Evolutionary conservation across 805 yeast species (phyloP).

Genomic region (Maudiozyma barnettii): DNA sequence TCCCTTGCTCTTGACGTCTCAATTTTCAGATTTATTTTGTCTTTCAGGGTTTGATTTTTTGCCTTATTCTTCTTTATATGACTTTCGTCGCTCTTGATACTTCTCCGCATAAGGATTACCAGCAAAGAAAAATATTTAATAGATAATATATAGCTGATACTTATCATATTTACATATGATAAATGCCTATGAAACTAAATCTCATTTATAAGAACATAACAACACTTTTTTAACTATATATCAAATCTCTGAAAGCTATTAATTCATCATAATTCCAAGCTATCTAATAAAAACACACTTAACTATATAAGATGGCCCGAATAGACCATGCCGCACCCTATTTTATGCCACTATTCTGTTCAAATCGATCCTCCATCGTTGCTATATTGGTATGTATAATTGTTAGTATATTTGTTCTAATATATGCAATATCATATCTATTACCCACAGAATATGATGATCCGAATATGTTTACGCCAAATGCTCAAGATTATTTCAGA

Average conservation of each 20-base stretch:
- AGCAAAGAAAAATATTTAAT: too few species aligned
- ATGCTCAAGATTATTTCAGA: constrained; percentile 32
- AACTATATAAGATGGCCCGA: constrained; percentile 17
- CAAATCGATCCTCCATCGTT: constrained; percentile 20
- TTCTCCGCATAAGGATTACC: too few species aligned
- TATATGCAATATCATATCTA: constrained; percentile 17
- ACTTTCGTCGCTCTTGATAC: background rate
- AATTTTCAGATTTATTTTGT: too few species aligned
- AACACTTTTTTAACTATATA: too few species aligned
- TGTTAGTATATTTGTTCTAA: constrained; percentile 9
- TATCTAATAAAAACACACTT: background rate
- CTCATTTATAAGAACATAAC: too few species aligned
- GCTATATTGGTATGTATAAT: constrained; percentile 9
- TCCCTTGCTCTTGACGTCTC: too few species aligned
- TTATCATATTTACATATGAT: too few species aligned
- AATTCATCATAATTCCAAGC: background rate
- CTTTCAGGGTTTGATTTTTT: background rate
- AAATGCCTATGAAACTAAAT: too few species aligned
- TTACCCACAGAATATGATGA: constrained; percentile 19
- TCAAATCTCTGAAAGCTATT: background rate
- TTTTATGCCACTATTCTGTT: constrained; percentile 29
- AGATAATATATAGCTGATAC: too few species aligned
- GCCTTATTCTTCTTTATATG: background rate
- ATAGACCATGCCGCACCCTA: constrained; percentile 24
- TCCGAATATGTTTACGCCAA: constrained; percentile 29